phyloP scores from a whole-genome alignment of 108 stramenopile species.

The Schizochytrium sp. region DNA sequence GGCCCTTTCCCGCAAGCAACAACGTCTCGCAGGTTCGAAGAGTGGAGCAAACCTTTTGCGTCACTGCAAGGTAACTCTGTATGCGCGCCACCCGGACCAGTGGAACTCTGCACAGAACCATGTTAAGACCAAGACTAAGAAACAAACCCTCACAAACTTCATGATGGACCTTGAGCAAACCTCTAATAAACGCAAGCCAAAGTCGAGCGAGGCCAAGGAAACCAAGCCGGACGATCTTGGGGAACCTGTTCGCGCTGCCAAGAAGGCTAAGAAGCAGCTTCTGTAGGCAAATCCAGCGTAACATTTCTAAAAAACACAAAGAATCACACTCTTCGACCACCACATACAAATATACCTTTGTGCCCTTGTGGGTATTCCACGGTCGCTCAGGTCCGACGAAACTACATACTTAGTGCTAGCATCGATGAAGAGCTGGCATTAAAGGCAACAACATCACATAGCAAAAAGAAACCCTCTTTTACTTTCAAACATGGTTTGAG shows the following conservation, averaged over 20 bases:
- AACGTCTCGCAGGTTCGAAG: slow-evolving; percentile 1
- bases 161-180: slow-evolving; percentile 30
- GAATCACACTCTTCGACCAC: neutral
- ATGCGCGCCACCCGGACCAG: neutral
- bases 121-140: slow-evolving; percentile 1
- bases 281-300: neutral
- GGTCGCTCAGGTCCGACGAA: no score
- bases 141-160: neutral
- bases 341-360: no score
- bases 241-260: neutral
- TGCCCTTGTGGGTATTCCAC: no score
- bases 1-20: slow-evolving; percentile 7
- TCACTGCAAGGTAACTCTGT: slow-evolving; percentile 54
- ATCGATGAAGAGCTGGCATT: no score
- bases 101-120: slow-evolving; percentile 27
- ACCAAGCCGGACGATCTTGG: neutral
- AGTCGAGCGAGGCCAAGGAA: neutral
- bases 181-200: neutral
- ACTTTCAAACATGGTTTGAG: no score
- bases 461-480: no score
- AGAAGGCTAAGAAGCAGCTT: neutral
- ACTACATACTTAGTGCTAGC: no score
- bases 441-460: no score
- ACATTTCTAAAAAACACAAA: slow-evolving; percentile 14
- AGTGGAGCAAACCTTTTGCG: neutral